Percentiles rank a stretch among this genome's conserved stretches.
These are phyloP conservation scores for Taiozyma sp. DNA, from an alignment of 1,139 yeast genomes.

Conservation along the genomic window DNA sequence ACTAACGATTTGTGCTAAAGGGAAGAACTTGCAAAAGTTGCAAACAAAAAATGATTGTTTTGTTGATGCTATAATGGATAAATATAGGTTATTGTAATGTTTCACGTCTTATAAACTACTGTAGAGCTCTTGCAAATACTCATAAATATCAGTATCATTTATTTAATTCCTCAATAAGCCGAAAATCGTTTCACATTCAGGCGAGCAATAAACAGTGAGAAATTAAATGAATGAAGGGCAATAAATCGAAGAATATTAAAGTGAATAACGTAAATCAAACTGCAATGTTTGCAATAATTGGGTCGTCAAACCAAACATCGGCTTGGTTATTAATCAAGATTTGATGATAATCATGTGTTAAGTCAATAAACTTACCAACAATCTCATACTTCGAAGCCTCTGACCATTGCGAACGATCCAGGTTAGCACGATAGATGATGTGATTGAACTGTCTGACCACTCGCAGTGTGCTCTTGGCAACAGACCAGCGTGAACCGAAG, in stretches of 20 bases:
- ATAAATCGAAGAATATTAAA: neutral
- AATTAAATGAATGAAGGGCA: neutral
- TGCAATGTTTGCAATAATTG: conserved; percentile 5
- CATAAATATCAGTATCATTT: neutral
- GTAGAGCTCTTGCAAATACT: neutral
- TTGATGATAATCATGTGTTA: conserved; percentile 38
- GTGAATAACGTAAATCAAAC: neutral
- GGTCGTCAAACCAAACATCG: conserved; percentile 28
- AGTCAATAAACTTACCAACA: conserved; percentile 35
- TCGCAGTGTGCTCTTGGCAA: conserved; percentile 38
- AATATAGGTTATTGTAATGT: neutral
- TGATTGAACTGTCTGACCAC: conserved; percentile 38
- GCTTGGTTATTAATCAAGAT: conserved; percentile 37
- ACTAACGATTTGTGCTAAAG: conserved; percentile 11
- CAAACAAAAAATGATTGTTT: conserved; percentile 10
- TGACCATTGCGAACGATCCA: conserved; percentile 21
- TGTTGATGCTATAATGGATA: neutral
- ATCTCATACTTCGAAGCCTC: conserved; percentile 32
- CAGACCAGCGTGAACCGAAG: conserved; percentile 41
- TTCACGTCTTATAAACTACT: neutral
- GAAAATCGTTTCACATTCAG: neutral
- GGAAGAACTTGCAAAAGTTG: conserved; percentile 25
- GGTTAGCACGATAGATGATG: conserved; percentile 33
- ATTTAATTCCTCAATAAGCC: neutral
- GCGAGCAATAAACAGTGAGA: neutral